Conservation (phyloP, 352 stramenopile genomes). For the Pythium scleroteichum region DNA sequence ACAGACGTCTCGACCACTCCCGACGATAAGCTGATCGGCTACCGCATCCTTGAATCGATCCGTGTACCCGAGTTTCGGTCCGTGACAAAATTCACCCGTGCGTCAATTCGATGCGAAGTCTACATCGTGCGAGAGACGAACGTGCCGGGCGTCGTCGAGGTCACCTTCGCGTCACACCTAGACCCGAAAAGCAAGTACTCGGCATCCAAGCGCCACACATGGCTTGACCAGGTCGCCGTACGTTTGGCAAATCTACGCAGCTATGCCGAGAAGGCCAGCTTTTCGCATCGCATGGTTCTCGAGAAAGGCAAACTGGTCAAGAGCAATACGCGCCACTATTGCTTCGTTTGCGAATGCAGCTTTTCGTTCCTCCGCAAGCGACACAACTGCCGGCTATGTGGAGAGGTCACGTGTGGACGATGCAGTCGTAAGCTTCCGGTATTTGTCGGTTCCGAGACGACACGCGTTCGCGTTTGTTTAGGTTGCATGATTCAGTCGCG, state of each 20-base stretch:
- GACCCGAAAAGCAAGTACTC: slow-evolving; percentile 82
- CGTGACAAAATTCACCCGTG: slow-evolving; percentile 62
- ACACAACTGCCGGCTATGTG: slow-evolving; percentile 75
- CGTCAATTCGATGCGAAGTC: slow-evolving; percentile 78
- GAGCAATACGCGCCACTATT: slow-evolving; percentile 49
- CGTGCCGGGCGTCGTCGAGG: slow-evolving; percentile 69
- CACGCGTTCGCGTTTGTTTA: slow-evolving; percentile 74
- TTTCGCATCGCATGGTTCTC: slow-evolving; percentile 54
- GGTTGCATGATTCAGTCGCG: slow-evolving; percentile 75
- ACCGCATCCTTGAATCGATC: slow-evolving; percentile 81
- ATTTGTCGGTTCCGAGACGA: slow-evolving; percentile 57
- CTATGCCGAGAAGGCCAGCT: slow-evolving; percentile 70
- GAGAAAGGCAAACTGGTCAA: slow-evolving; percentile 45
- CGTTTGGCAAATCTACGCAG: slow-evolving; percentile 60
- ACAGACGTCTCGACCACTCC: slow-evolving; percentile 71
- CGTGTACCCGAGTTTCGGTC: slow-evolving; percentile 61
- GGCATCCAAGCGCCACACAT: slow-evolving; percentile 52
- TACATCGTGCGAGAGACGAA: slow-evolving; percentile 77
- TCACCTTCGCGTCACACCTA: slow-evolving; percentile 81
- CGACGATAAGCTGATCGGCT: slow-evolving; percentile 65
- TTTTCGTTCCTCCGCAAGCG: slow-evolving; percentile 82
- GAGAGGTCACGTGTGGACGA: slow-evolving; percentile 63
- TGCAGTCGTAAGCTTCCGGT: slow-evolving; percentile 76
- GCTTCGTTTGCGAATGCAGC: slow-evolving; percentile 59
- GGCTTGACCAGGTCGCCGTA: slow-evolving; percentile 55